These are phyloP conservation scores for Boletus vinaceobasis DNA, from an alignment of 768 basidiomycete species.

Conservation along the genomic window DNA sequence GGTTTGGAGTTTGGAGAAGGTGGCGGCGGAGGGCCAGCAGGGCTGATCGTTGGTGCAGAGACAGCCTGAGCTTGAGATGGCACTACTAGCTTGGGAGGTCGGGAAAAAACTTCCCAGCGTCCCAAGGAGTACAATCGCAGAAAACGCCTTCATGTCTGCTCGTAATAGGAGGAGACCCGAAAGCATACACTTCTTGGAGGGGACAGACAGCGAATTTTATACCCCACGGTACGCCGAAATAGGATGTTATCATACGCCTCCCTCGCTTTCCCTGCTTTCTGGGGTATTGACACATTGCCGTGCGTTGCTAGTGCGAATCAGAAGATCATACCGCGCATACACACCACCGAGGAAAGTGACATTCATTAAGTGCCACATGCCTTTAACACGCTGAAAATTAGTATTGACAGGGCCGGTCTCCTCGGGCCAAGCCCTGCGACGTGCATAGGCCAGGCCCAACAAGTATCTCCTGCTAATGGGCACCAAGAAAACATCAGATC, in stretches of 20 bases:
- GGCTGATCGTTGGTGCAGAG: constrained; percentile 11
- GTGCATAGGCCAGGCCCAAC: too few relatives aligned
- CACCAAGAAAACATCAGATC: too few relatives aligned
- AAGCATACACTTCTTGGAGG: not conserved
- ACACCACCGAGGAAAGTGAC: too few relatives aligned
- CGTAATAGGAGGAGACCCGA: not conserved
- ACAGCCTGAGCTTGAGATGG: not conserved
- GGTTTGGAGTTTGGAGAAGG: constrained; percentile 32
- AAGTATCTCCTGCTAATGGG: too few relatives aligned
- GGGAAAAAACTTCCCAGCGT: not conserved
- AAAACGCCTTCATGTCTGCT: not conserved
- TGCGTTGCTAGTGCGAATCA: not conserved
- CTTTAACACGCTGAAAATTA: too few relatives aligned
- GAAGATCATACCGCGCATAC: not conserved
- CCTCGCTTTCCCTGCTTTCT: not conserved
- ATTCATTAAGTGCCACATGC: not conserved
- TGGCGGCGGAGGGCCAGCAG: constrained; percentile 41
- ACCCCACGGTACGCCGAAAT: not conserved
- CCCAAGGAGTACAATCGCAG: not conserved
- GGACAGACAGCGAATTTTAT: not conserved
- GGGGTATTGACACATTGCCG: too few relatives aligned
- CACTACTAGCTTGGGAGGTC: not conserved
- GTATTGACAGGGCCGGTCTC: too few relatives aligned
- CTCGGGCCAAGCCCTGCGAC: too few relatives aligned
- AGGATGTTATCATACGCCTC: not conserved